Evolutionary conservation across 495 filamentous ascomycete species (phyloP), one percentile per base, ranked within the genome.

Genomic region (Aeminium ludgeri): DNA sequence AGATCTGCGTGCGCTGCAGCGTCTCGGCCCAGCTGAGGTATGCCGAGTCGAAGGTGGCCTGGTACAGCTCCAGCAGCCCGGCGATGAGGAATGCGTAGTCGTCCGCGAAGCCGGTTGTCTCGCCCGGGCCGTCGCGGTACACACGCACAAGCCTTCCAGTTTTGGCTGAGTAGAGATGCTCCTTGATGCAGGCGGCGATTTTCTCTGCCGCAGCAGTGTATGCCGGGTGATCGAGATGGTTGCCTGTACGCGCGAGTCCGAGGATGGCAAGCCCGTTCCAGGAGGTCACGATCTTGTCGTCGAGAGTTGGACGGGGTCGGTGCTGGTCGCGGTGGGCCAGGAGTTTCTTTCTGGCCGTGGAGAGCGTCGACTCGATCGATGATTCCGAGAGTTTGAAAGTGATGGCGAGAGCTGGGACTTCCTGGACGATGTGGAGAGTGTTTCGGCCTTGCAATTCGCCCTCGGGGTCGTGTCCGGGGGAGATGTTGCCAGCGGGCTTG

Each of bases 251-350:
- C 16, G 83, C 75, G 13, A 97, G 63, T 1, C 80, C 82, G 19
- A 76, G 76, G 41, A 97, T 87, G 0, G 86, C 84, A 45, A 96
- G 72, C 27, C 91, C 89, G 48, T 95, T 95, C 75, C 82, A 87
- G 7, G 70, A 67, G 0, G 78, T 74, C 10, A 97, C 75, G 40
- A 96, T 80, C 55, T 96, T 96, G 51, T 92, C 83, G 55, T 97
- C 89, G 7, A 91, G 60, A 10, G 69, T 74, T n/a, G 89, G 91
- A 12, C 78, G 68, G 2, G 78, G 76, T 2, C 89, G 73, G 48
- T 79, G 78, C 52, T 63, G 75, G 34, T 87, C 74, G 18, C 86
- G 67, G 54, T 93, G 70, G 16, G 73, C 69, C 15, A 72, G 68
- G 17, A 97, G 65, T 52, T 80, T 85, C 51, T 70, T 65, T 46